Percentiles rank a stretch among this genome's conserved stretches.
Evolutionary conservation across 1,284 basidiomycete species (phyloP).

Genomic region (Trichosporon coremiiforme): DNA sequence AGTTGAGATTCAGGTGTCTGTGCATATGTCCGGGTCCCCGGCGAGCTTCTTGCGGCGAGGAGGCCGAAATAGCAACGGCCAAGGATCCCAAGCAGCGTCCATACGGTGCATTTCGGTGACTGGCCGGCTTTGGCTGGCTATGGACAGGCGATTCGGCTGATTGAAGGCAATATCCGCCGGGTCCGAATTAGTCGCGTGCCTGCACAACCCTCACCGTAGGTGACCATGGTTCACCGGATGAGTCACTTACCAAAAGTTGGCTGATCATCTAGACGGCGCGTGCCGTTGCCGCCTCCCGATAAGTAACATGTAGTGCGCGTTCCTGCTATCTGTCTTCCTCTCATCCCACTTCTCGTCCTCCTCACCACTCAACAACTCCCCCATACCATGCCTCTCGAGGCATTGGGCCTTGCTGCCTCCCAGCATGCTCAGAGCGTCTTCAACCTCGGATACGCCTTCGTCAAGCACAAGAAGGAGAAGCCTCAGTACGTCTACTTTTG

Average conservation of each 20-base stretch:
- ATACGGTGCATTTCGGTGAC: background rate
- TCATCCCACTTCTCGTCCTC: constrained; percentile 1
- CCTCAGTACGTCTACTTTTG: constrained; percentile 22
- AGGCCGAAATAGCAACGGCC: background rate
- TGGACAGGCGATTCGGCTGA: background rate
- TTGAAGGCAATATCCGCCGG: constrained; percentile 9
- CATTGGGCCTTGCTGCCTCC: constrained; percentile 14
- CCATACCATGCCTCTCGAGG: constrained; percentile 3
- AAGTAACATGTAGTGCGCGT: background rate
- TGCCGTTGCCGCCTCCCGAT: constrained; percentile 4
- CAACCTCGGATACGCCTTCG: constrained; percentile 3
- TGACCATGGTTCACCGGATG: background rate
- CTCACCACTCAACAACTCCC: background rate
- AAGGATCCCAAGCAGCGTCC: background rate
- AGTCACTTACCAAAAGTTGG: constrained; percentile 10
- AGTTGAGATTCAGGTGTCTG: background rate
- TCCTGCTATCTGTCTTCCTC: constrained; percentile 9
- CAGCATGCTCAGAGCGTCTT: constrained; percentile 18
- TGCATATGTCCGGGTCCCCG: background rate
- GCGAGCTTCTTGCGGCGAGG: background rate
- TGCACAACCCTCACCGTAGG: background rate
- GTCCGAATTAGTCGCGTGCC: constrained; percentile 5
- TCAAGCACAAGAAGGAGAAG: constrained; percentile 17
- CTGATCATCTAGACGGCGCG: background rate
- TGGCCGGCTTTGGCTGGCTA: background rate